These are phyloP conservation scores for Xylaria sp. DNA, from an alignment of 2,329 filamentous ascomycete genomes.

Conservation along the genomic window DNA sequence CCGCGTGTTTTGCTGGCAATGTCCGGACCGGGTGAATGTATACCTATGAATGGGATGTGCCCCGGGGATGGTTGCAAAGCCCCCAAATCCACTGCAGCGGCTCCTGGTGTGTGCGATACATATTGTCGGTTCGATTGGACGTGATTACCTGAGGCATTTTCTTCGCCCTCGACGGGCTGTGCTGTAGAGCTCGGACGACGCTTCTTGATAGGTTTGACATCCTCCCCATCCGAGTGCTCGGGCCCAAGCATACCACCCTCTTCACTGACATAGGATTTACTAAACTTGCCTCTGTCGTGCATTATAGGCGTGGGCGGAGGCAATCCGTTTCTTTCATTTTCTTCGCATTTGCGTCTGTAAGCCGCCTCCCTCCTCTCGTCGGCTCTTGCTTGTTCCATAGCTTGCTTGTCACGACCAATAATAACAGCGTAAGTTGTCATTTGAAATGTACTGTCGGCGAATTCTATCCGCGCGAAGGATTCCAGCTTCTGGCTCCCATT, in stretches of 20 bases:
- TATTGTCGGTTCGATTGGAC: slow-evolving; percentile 64
- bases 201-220: slow-evolving; percentile 51
- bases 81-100: slow-evolving; percentile 63
- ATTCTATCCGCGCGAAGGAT: slow-evolving; percentile 67
- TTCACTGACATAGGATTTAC: slow-evolving; percentile 71
- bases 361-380: slow-evolving; percentile 56
- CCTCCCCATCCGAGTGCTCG: slow-evolving; percentile 60
- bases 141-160: slow-evolving; percentile 47
- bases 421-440: slow-evolving; percentile 77
- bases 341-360: slow-evolving; percentile 51
- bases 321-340: slow-evolving; percentile 55
- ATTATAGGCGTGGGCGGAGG: slow-evolving; percentile 57
- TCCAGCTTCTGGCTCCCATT: slow-evolving; percentile 52
- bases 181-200: slow-evolving; percentile 51
- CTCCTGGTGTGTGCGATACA: slow-evolving; percentile 63
- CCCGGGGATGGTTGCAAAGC: slow-evolving; percentile 65
- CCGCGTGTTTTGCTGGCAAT: slow-evolving; percentile 69
- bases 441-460: slow-evolving; percentile 77
- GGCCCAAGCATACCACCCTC: slow-evolving; percentile 72
- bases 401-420: slow-evolving; percentile 72
- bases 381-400: slow-evolving; percentile 59
- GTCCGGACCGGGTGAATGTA: slow-evolving; percentile 70
- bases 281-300: slow-evolving; percentile 60
- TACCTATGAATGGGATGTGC: slow-evolving; percentile 70
- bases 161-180: slow-evolving; percentile 51